Conservation (phyloP, 2,329 filamentous ascomycete genomes). For the Cytospora mali region DNA sequence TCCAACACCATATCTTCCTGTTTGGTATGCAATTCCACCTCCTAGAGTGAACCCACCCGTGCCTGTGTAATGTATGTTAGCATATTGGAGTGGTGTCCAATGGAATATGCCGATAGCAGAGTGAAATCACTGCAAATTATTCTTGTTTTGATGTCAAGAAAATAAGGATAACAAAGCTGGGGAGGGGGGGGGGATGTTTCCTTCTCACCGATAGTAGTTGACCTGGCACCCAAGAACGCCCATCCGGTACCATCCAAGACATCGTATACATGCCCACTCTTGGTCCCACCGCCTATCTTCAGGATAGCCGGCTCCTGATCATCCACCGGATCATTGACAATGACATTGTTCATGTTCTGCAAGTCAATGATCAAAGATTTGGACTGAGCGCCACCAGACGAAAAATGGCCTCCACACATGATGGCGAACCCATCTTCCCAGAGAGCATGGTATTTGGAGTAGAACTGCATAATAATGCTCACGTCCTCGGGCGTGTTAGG, state of each 20-base stretch:
- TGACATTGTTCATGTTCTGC: not conserved
- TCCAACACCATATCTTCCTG: constrained; percentile 15
- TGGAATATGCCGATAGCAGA: too few species aligned
- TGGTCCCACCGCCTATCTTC: constrained; percentile 21
- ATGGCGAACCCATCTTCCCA: constrained; percentile 23
- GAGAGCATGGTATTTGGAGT: constrained; percentile 18
- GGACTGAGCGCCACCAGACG: not conserved
- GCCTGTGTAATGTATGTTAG: not conserved
- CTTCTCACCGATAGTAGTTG: constrained; percentile 15
- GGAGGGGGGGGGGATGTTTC: not conserved
- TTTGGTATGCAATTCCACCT: constrained; percentile 22
- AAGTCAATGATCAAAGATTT: not conserved
- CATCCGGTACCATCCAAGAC: constrained; percentile 20
- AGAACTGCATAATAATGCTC: constrained; percentile 25
- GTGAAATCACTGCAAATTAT: too few species aligned
- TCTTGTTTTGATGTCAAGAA: not conserved
- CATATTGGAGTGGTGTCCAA: not conserved
- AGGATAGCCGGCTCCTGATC: constrained; percentile 7
- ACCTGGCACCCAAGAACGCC: constrained; percentile 21
- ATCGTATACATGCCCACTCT: constrained; percentile 20
- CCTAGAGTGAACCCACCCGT: constrained; percentile 21
- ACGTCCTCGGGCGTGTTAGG: constrained; percentile 16
- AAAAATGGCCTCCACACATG: constrained; percentile 2
- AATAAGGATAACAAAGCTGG: not conserved
- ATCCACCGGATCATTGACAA: not conserved